Evolutionary conservation across 2,329 filamentous ascomycete species (phyloP), one percentile per base, ranked within the genome.

Genomic region (Elsinoe ampelina): DNA sequence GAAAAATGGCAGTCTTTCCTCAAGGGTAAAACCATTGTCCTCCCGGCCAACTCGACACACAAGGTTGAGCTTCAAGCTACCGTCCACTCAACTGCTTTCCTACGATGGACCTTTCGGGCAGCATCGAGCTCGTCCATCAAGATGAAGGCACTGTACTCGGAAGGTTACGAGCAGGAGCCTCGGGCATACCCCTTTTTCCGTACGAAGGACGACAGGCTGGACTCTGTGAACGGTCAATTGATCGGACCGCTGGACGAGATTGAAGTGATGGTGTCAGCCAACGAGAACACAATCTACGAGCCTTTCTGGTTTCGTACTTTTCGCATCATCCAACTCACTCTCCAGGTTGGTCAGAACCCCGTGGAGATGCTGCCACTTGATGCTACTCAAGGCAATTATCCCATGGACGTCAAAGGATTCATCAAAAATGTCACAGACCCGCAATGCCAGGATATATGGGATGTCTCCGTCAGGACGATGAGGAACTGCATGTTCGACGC

Each of bases 301-400:
- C 71, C 71, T 1, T 73, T 73, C 55, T 72, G 70, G 69, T 74
- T 73, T 56, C 67, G 71, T 11, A 73, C 71, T 0, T 73, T 73
- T 30, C 67, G 70, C 1, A 50, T 73, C 5, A 47, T 73, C 11
- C 60, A 65, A 2, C 47, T 73, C 0, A 60, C 67, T 10, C 12
- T 50, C 5, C 11, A 50, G 4, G 45, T 50, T 20, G 66, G 63
- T 1, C 5, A 54, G 0, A 60, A 57, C 7, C 60, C 64, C 1
- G 62, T 71, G 1, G 57, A 64, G 34, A 45, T 72, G 0, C 1
- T 61, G 0, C 62, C 61, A 0, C 63, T 73, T 5, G 52, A 61
- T 1, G 67, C 66, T 1, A 66, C 59, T 1, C 68, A 71, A 50
- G 65, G 68, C 8, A 72, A 73, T 39, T 73, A 73, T 38, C 72